Evolutionary conservation across 2,329 filamentous ascomycete genomes (phyloP), one percentile per base, ranked within the genome.

Genomic region (Colletotrichum eremochloae): DNA sequence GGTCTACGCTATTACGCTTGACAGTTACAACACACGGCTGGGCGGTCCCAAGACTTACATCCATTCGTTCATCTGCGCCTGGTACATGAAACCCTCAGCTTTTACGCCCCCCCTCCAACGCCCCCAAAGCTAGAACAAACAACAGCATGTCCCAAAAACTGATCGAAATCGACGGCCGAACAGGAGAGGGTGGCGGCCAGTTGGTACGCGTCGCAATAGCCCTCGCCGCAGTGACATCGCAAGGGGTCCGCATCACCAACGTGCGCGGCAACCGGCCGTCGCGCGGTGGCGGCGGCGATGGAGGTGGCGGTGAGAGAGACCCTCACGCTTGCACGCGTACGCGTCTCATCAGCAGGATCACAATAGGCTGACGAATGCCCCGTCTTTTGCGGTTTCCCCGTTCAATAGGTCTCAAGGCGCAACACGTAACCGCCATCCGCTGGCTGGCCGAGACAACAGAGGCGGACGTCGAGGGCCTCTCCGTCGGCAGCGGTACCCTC

Each of bases 141-240:
- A 6, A 20, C 24, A 36, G 33, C 7, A 70, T 70, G 67, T 33
- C 68, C 31, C 52, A 52, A 11, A 83, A 81, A 53, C 72, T 78
- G 9, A 83, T 90, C 33, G 81, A 84, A 64, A 78, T 91, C 2
- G 88, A 91, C 75, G 90, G 89, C 20, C 80, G 84, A 15, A 88
- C 85, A 0, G 89, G 89, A 1, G 89, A 91, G 76, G 90, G 90
- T 5, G 90, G 89, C 5, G 90, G 90, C 2, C 90, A 92, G 75
- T 79, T 92, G 0, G 85, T 91, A 0, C 82, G 90, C 55, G 81
- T 90, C 1, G 88, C 89, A 2, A 82, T 89, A 46, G 84, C 84
- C 1, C 81, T 92, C 8, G 86, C 89, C 14, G 86, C 90, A 1
- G 83, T 91, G 38, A 87, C 87, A 1, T 83, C 83, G 0, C 85